Evolutionary conservation across 306 rosid genomes (phyloP), one percentile per base, ranked within the genome.

Genomic region (Cicer bijugum): DNA sequence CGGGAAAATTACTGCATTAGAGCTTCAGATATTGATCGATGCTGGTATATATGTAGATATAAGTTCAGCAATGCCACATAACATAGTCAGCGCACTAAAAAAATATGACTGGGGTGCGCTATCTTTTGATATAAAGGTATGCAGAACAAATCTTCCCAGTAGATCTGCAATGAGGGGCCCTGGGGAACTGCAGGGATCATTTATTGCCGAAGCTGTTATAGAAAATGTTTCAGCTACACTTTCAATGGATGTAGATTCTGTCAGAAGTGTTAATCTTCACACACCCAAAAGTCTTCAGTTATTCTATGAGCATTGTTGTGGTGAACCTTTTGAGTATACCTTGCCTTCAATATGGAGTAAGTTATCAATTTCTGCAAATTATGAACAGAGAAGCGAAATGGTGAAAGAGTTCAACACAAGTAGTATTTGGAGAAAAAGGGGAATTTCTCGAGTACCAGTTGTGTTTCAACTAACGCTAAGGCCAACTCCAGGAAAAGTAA

Each of bases 71-170:
- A 67, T 94, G 87, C 96, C 97, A 11, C 67, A 10, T 6, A 84
- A 75, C 71, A 45, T 94, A 14, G 37, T 85, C 50, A 17, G 16
- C 33, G 58, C 91, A 38, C 87, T 94, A 64, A 89, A 85, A 84
- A 91, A 91, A 86, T 91, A 91, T 57, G 92, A 94, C 67, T 94
- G 97, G 96, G 98, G 98, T 64, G 91, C 91, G 28, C 84, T 94
- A 44, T 82, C 92, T 77, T 89, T 87, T 62, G 91, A 94, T 79
- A 58, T 94, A 52, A 94, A 91, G 86, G 81, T 94, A 50, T 94
- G 98, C 84, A 89, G 80, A 79, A 94, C 98, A 81, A 94, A 91
- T 74, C 85, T 65, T 65, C 76, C 94, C 0, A 91, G 90, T 83
- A 88, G 89, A 88, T 86, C 98, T 12, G 85, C 98, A 19, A 94